These are phyloP conservation scores for Eudorina sp. DNA, from an alignment of 139 green algal species.

Conservation along the genomic window DNA sequence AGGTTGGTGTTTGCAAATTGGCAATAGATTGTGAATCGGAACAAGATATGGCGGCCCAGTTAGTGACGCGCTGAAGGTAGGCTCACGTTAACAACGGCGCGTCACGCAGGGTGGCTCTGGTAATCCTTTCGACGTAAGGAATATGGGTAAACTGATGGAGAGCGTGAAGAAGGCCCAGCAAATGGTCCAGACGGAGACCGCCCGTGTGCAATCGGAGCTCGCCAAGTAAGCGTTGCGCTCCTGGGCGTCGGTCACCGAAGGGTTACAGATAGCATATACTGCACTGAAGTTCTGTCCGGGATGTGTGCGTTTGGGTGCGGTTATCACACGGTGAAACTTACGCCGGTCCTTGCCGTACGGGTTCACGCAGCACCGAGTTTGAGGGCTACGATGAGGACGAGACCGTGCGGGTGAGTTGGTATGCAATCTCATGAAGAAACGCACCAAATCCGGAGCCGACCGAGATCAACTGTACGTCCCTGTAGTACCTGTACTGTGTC, in stretches of 20 bases:
- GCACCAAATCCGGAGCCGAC: too few relatives aligned
- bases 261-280: too few relatives aligned
- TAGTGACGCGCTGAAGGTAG: not conserved
- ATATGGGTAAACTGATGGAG: conserved; percentile 93
- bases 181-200: conserved; percentile 93
- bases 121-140: conserved; percentile 88
- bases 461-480: too few relatives aligned
- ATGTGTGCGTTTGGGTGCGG: too few relatives aligned
- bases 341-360: too few relatives aligned
- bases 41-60: not conserved
- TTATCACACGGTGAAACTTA: too few relatives aligned
- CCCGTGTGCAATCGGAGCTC: conserved; percentile 91
- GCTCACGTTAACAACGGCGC: not conserved
- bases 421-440: too few relatives aligned
- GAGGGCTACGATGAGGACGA: conserved; percentile 93
- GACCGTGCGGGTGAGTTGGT: conserved; percentile 79
- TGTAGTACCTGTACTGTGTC: too few relatives aligned
- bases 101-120: conserved; percentile 61
- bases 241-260: too few relatives aligned
- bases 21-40: not conserved
- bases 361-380: conserved; percentile 90
- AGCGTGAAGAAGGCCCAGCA: conserved; percentile 95
- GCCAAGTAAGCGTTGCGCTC: conserved; percentile 76
- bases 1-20: conserved; percentile 6
- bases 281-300: too few relatives aligned